phyloP scores from a whole-genome alignment of 345 rosid genomes.

The Salix purpurea region DNA sequence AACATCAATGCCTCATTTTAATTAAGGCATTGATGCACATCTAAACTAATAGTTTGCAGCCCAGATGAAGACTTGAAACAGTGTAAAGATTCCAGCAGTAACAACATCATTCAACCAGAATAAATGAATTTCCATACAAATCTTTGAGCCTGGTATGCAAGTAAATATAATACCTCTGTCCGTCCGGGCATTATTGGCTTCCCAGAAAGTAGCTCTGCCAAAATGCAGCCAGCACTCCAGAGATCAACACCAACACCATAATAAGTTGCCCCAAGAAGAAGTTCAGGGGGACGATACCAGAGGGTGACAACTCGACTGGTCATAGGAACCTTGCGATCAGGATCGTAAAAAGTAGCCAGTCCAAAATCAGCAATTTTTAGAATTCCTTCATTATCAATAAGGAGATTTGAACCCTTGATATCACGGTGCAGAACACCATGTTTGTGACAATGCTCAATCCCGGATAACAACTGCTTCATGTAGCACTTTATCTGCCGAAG shows the following conservation, averaged over 20 bases:
- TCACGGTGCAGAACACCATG: constrained; percentile 83
- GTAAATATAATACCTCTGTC: constrained; percentile 58
- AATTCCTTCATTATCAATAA: constrained; percentile 70
- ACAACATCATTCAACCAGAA: neutral
- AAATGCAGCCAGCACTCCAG: constrained; percentile 96
- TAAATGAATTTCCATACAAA: neutral
- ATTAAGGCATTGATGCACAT: neutral
- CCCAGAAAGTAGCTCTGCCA: constrained; percentile 85
- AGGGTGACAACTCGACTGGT: constrained; percentile 92
- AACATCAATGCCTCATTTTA: neutral
- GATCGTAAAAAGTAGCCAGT: constrained; percentile 70
- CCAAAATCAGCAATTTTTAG: constrained; percentile 93
- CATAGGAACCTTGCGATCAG: constrained; percentile 56
- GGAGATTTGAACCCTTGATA: constrained; percentile 81
- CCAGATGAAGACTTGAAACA: neutral
- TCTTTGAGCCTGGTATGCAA: neutral
- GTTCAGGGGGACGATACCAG: constrained; percentile 97
- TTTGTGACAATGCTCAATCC: constrained; percentile 85
- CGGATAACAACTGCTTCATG: constrained; percentile 76
- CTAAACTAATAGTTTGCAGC: neutral
- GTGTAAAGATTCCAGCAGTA: neutral
- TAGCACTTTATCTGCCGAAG: constrained; percentile 67
- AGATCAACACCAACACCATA: constrained; percentile 77
- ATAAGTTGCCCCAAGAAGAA: constrained; percentile 80
- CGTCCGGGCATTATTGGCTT: constrained; percentile 89